Evolutionary conservation across 441 rosid genomes (phyloP), one percentile per base, ranked within the genome.

Genomic region (Euphorbia corollata): DNA sequence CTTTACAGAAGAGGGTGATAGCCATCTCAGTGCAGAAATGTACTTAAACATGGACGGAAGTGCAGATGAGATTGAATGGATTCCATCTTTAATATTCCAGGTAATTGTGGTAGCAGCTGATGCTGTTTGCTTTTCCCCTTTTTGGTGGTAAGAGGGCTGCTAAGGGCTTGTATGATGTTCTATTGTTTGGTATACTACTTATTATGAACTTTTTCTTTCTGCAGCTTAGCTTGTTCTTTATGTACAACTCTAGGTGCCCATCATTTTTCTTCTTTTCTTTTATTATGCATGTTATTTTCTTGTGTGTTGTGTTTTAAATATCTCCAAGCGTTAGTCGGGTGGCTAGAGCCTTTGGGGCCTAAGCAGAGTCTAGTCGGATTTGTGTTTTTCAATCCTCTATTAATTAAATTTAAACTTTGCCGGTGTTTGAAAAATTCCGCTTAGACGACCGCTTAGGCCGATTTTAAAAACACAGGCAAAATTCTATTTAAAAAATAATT

Each of bases 1-100:
- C 71, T 92, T 90, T 68, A 87, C 96, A 6, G 99, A 96, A 77
- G 98, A 96, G 68, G 99, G 98, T 63, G 97, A 90, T 69, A 91
- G 93, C 75, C 84, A 85, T 83, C 86, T 96, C 63, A 79, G 69
- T 71, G 98, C 99, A 23, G 96, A 96, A 69, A 84, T 89, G 89
- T 96, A 96, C 79, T 79, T 87, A 69, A 86, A 84, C 87, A 78
- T 90, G 81, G 94, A 87, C 73, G 89, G 84, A 73, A 81, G 71
- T 79, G 86, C 72, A 58, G 97, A 89, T 32, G 92, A 85, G 43
- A 68, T 82, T 13, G 97, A 92, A 30, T 89, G 91, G 91, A 80
- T 87, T 72, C 97, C 99, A 59, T 96, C 99, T 77, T 79, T 72
- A 61, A 81, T 96, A 79, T 96, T 90, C 82, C 97, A 96, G 99